Evolutionary conservation across 2,329 filamentous ascomycete genomes (phyloP), one percentile per base, ranked within the genome.

Genomic region (Fusarium xyrophilum): DNA sequence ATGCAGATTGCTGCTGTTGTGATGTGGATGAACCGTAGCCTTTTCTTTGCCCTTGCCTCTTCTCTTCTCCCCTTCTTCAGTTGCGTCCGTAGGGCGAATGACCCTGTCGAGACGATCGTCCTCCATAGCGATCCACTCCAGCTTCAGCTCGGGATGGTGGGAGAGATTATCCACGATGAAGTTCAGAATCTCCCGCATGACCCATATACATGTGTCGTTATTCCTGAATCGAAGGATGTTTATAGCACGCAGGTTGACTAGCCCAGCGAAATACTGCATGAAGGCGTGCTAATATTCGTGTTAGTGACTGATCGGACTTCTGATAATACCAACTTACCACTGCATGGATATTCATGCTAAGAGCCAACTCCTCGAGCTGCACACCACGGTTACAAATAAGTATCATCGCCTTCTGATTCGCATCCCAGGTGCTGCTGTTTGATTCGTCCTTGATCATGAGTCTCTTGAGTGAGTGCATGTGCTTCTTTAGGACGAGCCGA

Each of bases 371-470:
- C 68, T 86, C 80, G 9, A 90, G 78, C 17, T 76, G 70, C 46
- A 75, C 78, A 3, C 85, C 87, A 27, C 79, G 80, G 8, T 75
- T 79, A 70, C 86, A 87, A 7, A 89, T 79, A n/a, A 88, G 76
- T 56, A 83, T 76, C 58, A 86, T 82, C 1, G 85, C 82, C 74
- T 84, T 86, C 44, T 84, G 80, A 58, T 89, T 83, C 7, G 84
- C 69, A 71, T 89, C 87, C 89, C 89, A 91, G 9, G 78, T 77
- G 10, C 77, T 74, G 44, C 82, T 81, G 32, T 74, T 75, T 4
- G 76, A 75, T 51, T 87, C 82, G 68, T 90, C 88, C 71, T 86
- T 86, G 67, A 91, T 84, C 81, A 89, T 85, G 21, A 91, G 75
- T 14, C 85, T 80, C 72, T 81, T 84, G 21, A 91, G 76, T 2